Base-by-base conservation (phyloP, 352 stramenopile genomes). In the Phytopythium kandeliae region DNA sequence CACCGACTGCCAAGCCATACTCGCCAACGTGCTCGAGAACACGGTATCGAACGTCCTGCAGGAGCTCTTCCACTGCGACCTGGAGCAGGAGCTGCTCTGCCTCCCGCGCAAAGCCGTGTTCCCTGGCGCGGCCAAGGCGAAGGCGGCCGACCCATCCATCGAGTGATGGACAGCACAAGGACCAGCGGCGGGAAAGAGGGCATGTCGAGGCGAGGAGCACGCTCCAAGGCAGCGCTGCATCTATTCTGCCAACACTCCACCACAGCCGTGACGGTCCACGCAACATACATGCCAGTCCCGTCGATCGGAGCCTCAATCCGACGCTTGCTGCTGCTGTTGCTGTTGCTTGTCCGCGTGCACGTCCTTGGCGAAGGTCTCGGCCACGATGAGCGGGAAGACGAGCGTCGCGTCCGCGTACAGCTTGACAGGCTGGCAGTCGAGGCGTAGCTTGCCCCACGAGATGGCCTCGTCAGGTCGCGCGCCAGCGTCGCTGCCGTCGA, bases 361-460 rank as follows among this genome's bases (percentile, higher is more conserved):
- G 36, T 98, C 88, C 71, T 99, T 99, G 6, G 97, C 97, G 70
- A 99, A 99, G 1, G 97, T 99, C 73, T 99, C 91, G 22, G 93
- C 93, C 3, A 99, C 96, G 56, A 99, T 97, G 21, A 99, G 78
- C 19, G 97, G 97, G 70, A 99, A 99, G 19, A 98, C 97, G 26
- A 99, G 74, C 21, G 96, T 98, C 4, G 97, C 97, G 60, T 99
- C 97, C 5, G 90, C 84, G 59, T 97, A 98, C 15, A 98, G 56
- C 77, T 99, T 99, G 34, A 99, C 96, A 2, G 97, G 96, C 48
- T 92, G 85, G 3, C 95, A 94, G 55, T 86, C 91, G 15, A 98
- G 76, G 13, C 84, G 85, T 56, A 99, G 92, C 67, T 99, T 99
- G 17, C 97, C 97, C 97, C 97, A 99, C 40, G 96, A 99, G 35